These are phyloP conservation scores for Lactarius hatsudake DNA, from an alignment of 768 basidiomycete species.

Conservation along the genomic window DNA sequence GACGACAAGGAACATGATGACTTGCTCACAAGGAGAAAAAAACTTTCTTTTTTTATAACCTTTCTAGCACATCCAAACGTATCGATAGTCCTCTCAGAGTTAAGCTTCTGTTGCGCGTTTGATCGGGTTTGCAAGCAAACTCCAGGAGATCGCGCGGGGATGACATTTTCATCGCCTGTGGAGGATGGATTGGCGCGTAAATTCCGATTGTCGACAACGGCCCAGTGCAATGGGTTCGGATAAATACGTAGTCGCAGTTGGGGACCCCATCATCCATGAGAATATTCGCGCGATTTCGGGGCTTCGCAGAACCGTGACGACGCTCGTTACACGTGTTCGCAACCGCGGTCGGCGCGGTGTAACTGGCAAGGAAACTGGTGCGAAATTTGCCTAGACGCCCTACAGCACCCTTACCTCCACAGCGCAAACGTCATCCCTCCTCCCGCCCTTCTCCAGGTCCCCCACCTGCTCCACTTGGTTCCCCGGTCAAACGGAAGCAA, in stretches of 20 bases:
- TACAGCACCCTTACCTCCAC: constrained; percentile 1
- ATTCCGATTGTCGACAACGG: not conserved
- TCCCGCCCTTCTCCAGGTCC: constrained; percentile 13
- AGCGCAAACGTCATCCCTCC: constrained; percentile 10
- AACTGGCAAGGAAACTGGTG: constrained; percentile 1
- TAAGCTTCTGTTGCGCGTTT: constrained; percentile 7
- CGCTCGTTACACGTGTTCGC: not conserved
- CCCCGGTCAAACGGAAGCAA: not conserved
- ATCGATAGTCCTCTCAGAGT: not conserved
- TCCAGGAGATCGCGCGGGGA: not conserved
- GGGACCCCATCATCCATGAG: not conserved
- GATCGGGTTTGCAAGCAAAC: constrained; percentile 8
- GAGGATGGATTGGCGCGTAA: not conserved
- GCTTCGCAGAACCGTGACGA: constrained; percentile 1
- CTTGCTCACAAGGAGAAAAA: constrained; percentile 6
- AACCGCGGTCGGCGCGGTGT: constrained; percentile 22
- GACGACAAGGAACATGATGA: not conserved
- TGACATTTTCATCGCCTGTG: constrained; percentile 6
- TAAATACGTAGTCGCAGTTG: constrained; percentile 1
- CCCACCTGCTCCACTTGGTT: not conserved
- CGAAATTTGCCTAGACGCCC: not conserved
- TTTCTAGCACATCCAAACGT: constrained; percentile 5
- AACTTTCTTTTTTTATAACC: constrained; percentile 1
- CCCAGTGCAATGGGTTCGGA: constrained; percentile 11
- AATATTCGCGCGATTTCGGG: constrained; percentile 18